phyloP scores from a whole-genome alignment of 2,329 filamentous ascomycete genomes.

The Emmonsia crescens region DNA sequence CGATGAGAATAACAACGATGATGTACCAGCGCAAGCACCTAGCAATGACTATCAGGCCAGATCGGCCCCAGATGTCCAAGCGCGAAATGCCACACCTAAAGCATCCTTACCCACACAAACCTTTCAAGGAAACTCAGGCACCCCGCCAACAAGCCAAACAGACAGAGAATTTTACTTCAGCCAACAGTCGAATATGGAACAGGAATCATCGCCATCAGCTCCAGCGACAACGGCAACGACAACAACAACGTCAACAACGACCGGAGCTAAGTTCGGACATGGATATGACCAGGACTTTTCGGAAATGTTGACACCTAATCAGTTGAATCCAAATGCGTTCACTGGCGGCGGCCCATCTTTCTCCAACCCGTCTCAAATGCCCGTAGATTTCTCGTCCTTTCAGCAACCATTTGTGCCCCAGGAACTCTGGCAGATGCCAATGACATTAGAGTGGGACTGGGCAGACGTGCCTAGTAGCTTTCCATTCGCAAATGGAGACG shows the following conservation, averaged over 20 bases:
- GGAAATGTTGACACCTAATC: constrained; percentile 27
- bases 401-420: constrained; percentile 84
- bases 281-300: constrained; percentile 11
- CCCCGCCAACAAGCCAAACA: not conserved
- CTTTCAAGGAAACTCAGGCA: not conserved
- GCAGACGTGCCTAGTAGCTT: constrained; percentile 30
- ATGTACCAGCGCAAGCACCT: not conserved
- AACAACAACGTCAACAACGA: constrained; percentile 7
- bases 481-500: constrained; percentile 6
- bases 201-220: not conserved
- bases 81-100: not conserved
- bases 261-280: constrained; percentile 3
- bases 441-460: constrained; percentile 90
- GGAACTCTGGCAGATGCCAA: constrained; percentile 90
- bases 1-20: constrained; percentile 24
- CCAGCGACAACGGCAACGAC: not conserved
- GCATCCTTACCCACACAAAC: not conserved
- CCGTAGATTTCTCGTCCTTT: constrained; percentile 41
- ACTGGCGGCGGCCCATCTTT: constrained; percentile 23
- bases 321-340: constrained; percentile 25
- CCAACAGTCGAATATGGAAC: not conserved
- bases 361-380: constrained; percentile 20
- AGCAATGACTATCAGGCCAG: not conserved
- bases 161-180: not conserved
- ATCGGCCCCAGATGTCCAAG: constrained; percentile 4